Base-by-base conservation (phyloP, 257 asterid species). In the Lycium ferocissimum region DNA sequence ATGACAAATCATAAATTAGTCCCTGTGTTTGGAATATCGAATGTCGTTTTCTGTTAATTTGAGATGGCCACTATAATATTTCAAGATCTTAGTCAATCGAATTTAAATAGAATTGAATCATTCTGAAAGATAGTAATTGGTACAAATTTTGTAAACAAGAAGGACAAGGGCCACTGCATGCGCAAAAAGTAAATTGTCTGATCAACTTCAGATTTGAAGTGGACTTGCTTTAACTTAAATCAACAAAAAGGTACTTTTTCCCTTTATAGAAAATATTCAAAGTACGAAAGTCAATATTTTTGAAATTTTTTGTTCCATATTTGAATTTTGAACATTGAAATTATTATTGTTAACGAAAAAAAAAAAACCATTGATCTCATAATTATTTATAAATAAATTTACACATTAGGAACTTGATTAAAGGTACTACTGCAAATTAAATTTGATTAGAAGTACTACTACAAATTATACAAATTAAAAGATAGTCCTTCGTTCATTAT, bases 141-240 rank as follows among this genome's bases (percentile, higher is more conserved):
- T 65, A 11, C 43, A 65, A 65, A 65, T 26, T 65, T 69, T 69
- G 26, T 69, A 69, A 17, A 38, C 78, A 69, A 15, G 7, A 37
- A 69, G 35, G 76, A 69, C 1, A 1, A 17, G 15, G 17, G 4
- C 18, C 26, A 43, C 33, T 72, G 80, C 80, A 72, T 72, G 80
- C 80, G 59, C n/a, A 49, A 75, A 75, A 75, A 75, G 43, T 51
- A 75, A 49, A 75, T 75, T 0, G 62, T 49, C 9, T 2, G 11
- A 43, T 75, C 81, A 47, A 75, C 18, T 5, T 47, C 43, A 75
- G 1, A 49, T 49, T 75, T 47, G 20, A 6, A 49, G 61, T 49
- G 81, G 81, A 49, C 57, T 49, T 75, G 20, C 61, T 49, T 75
- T 75, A 49, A 75, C 22, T 75, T 49, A 49, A 75, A 75, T 75